Evolutionary conservation across 2,329 filamentous ascomycete genomes (phyloP).

Genomic region (Penicillium polonicum): DNA sequence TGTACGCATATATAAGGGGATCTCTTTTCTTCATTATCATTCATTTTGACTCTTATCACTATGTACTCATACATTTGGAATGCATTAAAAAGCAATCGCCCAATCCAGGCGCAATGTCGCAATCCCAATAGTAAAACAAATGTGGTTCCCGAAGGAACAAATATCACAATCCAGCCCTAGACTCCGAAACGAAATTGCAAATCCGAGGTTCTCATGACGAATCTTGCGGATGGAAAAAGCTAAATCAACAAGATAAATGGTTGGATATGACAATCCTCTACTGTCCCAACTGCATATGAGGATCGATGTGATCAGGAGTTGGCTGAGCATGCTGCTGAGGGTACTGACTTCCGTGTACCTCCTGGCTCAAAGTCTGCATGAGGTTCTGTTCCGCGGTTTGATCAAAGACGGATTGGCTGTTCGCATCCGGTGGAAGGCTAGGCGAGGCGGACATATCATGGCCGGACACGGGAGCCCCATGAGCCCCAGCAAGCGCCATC

Average conservation of each 20-base stretch:
- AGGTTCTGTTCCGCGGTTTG: slow-evolving; percentile 45
- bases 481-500: slow-evolving; percentile 48
- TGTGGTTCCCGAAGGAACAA: slow-evolving; percentile 11
- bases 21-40: neutral
- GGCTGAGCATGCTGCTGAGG: slow-evolving; percentile 31
- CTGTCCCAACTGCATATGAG: slow-evolving; percentile 37
- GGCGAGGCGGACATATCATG: slow-evolving; percentile 43
- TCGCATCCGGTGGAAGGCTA: slow-evolving; percentile 34
- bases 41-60: slow-evolving; percentile 1
- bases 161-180: slow-evolving; percentile 9
- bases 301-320: slow-evolving; percentile 33
- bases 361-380: slow-evolving; percentile 46
- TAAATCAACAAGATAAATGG: slow-evolving; percentile 2
- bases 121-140: slow-evolving; percentile 12
- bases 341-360: slow-evolving; percentile 41
- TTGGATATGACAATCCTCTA: slow-evolving; percentile 12
- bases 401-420: slow-evolving; percentile 35
- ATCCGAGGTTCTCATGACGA: neutral
- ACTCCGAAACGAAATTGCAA: slow-evolving; percentile 10
- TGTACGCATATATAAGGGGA: neutral
- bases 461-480: slow-evolving; percentile 34
- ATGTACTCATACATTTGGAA: slow-evolving; percentile 17
- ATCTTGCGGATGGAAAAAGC: neutral
- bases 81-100: slow-evolving; percentile 3
- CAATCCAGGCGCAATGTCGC: slow-evolving; percentile 4